Conservation (phyloP, 441 rosid genomes). For the Adansonia grandidieri region DNA sequence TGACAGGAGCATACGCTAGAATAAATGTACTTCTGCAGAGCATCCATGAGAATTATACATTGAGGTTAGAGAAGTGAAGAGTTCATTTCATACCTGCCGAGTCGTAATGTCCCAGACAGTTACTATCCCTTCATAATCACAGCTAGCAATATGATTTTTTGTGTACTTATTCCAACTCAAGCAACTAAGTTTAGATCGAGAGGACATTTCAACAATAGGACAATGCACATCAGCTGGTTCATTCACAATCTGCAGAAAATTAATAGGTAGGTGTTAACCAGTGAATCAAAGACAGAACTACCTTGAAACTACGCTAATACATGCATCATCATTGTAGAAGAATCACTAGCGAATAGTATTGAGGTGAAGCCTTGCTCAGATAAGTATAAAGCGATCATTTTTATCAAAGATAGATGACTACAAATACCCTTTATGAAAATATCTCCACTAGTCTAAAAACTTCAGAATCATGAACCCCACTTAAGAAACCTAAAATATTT, state of each 20-base stretch:
- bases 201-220: slow-evolving; percentile 46
- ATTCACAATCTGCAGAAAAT: slow-evolving; percentile 38
- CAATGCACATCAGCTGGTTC: slow-evolving; percentile 46
- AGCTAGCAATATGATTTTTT: slow-evolving; percentile 43
- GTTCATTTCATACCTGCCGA: slow-evolving; percentile 38
- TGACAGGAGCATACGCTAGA: not conserved
- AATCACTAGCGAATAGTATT: slow-evolving; percentile 3
- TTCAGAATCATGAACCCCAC: slow-evolving; percentile 20
- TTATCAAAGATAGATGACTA: slow-evolving; percentile 1
- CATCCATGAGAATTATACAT: not conserved
- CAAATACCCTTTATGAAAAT: not conserved
- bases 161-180: slow-evolving; percentile 53
- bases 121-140: slow-evolving; percentile 51
- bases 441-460: not conserved
- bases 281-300: slow-evolving; percentile 2
- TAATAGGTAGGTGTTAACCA: slow-evolving; percentile 3
- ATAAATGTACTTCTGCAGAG: slow-evolving; percentile 2
- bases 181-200: slow-evolving; percentile 49
- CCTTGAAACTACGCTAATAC: not conserved
- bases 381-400: slow-evolving; percentile 3
- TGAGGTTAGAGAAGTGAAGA: slow-evolving; percentile 13
- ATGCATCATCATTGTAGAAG: not conserved
- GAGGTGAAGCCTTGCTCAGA: not conserved
- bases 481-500: not conserved
- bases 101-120: slow-evolving; percentile 45